Conservation (phyloP, 345 rosid genomes). For the Excoecaria cochinchinensis region DNA sequence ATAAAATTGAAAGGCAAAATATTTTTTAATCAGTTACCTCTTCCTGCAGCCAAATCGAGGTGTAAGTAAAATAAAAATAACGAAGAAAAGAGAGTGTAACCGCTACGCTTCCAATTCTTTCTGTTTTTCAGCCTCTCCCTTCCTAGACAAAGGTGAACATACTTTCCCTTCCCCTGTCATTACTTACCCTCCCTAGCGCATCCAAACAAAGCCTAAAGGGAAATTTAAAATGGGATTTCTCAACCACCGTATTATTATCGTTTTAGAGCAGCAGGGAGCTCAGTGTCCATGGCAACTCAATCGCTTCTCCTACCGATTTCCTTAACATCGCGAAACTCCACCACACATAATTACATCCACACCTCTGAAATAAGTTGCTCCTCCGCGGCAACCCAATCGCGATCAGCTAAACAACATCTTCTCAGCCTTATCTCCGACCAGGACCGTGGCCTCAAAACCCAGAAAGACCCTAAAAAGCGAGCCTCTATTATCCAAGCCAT, state of each 20-base stretch:
- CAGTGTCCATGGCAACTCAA: constrained; percentile 13
- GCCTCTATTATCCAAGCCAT: constrained; percentile 64
- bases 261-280: neutral
- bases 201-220: no score
- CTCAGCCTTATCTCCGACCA: constrained; percentile 74
- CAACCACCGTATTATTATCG: neutral
- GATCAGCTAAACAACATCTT: constrained; percentile 54
- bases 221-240: no score
- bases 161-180: no score
- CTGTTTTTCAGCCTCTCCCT: no score
- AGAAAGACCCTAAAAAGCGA: constrained; percentile 52
- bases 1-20: no score
- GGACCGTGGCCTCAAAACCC: constrained; percentile 80
- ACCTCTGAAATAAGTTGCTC: constrained; percentile 34
- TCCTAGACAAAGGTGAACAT: no score
- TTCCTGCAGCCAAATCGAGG: no score
- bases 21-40: no score
- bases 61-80: no score
- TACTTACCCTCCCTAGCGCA: no score
- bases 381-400: constrained; percentile 34
- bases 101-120: no score
- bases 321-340: constrained; percentile 9
- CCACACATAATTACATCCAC: neutral
- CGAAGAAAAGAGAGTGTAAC: no score
- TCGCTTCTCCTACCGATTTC: constrained; percentile 16